These are phyloP conservation scores for Phytophthora sp. DNA, from an alignment of 352 stramenopile species.

Conservation along the genomic window DNA sequence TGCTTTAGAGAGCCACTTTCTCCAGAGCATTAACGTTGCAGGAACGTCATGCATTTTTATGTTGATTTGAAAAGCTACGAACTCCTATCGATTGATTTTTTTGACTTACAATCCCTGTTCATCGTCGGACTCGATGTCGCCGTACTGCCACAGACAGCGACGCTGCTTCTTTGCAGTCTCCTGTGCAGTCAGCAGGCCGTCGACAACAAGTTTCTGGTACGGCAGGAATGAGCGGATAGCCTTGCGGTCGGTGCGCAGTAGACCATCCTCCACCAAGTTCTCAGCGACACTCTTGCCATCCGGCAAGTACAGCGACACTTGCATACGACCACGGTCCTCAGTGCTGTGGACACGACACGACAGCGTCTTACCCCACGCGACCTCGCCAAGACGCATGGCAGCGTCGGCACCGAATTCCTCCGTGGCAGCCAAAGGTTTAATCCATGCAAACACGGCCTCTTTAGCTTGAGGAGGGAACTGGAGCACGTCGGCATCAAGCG, in stretches of 20 bases:
- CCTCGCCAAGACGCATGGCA: slow-evolving; percentile 87
- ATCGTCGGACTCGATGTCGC: slow-evolving; percentile 97
- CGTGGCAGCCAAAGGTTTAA: slow-evolving; percentile 82
- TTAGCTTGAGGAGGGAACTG: slow-evolving; percentile 91
- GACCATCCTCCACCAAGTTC: slow-evolving; percentile 86
- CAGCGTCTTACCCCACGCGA: slow-evolving; percentile 94
- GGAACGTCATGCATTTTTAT: too few species aligned
- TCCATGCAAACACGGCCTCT: slow-evolving; percentile 85
- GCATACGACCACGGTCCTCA: slow-evolving; percentile 74
- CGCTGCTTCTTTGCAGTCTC: slow-evolving; percentile 92
- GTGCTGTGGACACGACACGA: slow-evolving; percentile 71
- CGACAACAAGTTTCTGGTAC: slow-evolving; percentile 85
- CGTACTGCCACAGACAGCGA: slow-evolving; percentile 96
- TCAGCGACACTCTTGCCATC: slow-evolving; percentile 90
- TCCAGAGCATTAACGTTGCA: too few species aligned
- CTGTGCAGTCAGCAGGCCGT: slow-evolving; percentile 92
- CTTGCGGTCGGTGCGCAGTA: slow-evolving; percentile 90
- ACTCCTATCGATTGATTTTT: slow-evolving; percentile 25
- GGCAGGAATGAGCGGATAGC: slow-evolving; percentile 60
- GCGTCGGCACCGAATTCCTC: slow-evolving; percentile 94
- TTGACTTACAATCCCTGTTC: slow-evolving; percentile 53
- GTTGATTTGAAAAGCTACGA: slow-evolving; percentile 27
- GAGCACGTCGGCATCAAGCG: slow-evolving; percentile 89
- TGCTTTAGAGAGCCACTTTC: too few species aligned
- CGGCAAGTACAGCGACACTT: slow-evolving; percentile 75